Base-by-base conservation (phyloP, 805 yeast species). In the Spathaspora passalidarum region DNA sequence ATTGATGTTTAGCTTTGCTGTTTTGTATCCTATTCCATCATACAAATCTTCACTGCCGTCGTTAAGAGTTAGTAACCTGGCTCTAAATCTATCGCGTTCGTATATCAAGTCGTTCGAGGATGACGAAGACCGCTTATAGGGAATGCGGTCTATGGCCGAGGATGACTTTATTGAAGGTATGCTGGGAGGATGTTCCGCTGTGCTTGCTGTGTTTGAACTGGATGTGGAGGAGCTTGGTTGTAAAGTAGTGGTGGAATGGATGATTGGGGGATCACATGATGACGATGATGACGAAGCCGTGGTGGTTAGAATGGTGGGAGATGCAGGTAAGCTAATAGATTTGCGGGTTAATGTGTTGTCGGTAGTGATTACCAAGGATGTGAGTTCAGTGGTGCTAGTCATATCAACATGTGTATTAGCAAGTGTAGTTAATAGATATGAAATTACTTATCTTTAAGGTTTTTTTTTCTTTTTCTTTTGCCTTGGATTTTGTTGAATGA, bases 21-120 rank as follows among this genome's bases (percentile, higher is more conserved):
- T 71, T 47, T 71, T 71, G 43, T 56, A 50, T 32, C 66, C 66
- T 10, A 68, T 66, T 2, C 60, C 60, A 42, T 64, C 72, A 48
- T 69, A 69, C 17, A 64, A 66, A 41, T 65, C 72, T 10, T 21
- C 44, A 17, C 19, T 19, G 3, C 36, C 53, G 17, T 45, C 45
- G 47, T 71, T 71, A 46, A 71, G 57, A 17, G 61, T 59, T 43
- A 62, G 65, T 22, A 67, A 52, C 18, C 76, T 57, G 10, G 75
- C 75, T 35, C 72, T 53, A 45, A 70, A 69, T 32, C 76, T 52
- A 48, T 69, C 76, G 23, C 76, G 54, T 49, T 72, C 76, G 51
- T 65, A 64, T 5, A 62, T 29, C 17, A 61, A 54, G 49, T 71
- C 76, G 49, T 70, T 70, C 11, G 74, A 69, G 13, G 71, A 48